Conservation (phyloP, 768 basidiomycete species). For the Coprinellus micaceus region DNA sequence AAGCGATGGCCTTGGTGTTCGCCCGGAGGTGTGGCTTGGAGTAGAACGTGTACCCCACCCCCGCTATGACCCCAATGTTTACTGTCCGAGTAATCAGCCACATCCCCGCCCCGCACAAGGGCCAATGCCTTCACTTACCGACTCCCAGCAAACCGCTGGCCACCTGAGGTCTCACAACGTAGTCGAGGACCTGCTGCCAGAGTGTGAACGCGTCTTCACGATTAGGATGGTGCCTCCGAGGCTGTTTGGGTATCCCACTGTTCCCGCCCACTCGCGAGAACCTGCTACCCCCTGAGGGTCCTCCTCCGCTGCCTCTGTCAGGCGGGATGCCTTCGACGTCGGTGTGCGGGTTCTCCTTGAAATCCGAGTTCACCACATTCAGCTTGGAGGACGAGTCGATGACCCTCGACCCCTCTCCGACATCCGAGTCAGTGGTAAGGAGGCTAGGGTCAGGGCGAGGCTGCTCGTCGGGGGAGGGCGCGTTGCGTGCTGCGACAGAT, state of each 20-base stretch:
- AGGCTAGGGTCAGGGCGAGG: slow-evolving; percentile 65
- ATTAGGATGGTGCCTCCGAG: background rate
- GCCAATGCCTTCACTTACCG: slow-evolving; percentile 46
- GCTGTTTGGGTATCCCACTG: background rate
- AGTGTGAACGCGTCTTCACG: background rate
- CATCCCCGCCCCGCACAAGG: background rate
- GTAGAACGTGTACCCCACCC: slow-evolving; percentile 63
- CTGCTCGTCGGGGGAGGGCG: slow-evolving; percentile 45
- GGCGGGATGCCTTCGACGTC: slow-evolving; percentile 16
- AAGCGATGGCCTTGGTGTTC: slow-evolving; percentile 50
- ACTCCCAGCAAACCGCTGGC: slow-evolving; percentile 71
- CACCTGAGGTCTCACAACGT: slow-evolving; percentile 19
- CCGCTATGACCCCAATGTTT: slow-evolving; percentile 66
- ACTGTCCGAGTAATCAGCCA: slow-evolving; percentile 34
- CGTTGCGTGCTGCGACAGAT: slow-evolving; percentile 57
- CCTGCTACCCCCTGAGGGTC: slow-evolving; percentile 6
- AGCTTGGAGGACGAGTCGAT: slow-evolving; percentile 53
- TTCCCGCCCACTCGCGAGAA: background rate
- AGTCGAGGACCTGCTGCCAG: background rate
- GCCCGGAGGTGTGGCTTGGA: slow-evolving; percentile 55
- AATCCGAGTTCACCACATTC: slow-evolving; percentile 50
- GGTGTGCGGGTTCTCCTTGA: slow-evolving; percentile 40
- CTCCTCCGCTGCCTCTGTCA: slow-evolving; percentile 4
- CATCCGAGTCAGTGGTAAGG: slow-evolving; percentile 37
- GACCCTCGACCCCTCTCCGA: slow-evolving; percentile 34